Conservation (phyloP, 768 basidiomycete genomes). For the Termitomyces sp. region DNA sequence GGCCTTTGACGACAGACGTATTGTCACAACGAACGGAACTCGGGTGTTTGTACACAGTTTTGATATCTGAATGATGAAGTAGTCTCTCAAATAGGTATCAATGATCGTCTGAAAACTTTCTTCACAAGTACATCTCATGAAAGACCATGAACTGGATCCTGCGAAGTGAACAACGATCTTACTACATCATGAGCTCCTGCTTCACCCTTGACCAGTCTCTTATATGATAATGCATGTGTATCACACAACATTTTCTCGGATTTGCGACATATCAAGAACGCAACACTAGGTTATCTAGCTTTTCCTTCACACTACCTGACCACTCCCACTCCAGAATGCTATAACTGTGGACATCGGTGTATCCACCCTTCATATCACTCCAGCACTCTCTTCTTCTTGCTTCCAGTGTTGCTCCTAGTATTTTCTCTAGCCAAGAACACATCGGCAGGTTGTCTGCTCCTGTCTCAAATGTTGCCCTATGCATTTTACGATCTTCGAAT, state of each 20-base stretch:
- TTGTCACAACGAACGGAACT: slow-evolving; percentile 43
- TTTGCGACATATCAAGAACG: neutral
- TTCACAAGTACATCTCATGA: neutral
- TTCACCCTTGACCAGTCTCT: neutral
- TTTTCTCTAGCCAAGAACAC: slow-evolving; percentile 39
- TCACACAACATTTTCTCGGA: neutral
- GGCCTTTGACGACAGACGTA: slow-evolving; percentile 70
- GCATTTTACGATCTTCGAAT: slow-evolving; percentile 36
- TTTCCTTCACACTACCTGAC: slow-evolving; percentile 25
- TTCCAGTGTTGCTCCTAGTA: slow-evolving; percentile 33
- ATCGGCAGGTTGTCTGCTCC: slow-evolving; percentile 35
- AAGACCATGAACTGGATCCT: neutral
- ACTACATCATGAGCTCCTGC: neutral
- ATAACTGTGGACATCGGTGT: slow-evolving; percentile 33
- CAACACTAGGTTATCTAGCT: slow-evolving; percentile 19
- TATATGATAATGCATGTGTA: neutral
- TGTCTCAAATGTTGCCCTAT: slow-evolving; percentile 37
- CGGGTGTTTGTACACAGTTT: slow-evolving; percentile 49
- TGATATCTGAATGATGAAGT: slow-evolving; percentile 43
- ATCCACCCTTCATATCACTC: slow-evolving; percentile 28
- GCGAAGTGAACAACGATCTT: neutral
- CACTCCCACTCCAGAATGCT: slow-evolving; percentile 39
- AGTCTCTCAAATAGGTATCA: neutral
- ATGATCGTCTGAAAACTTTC: neutral
- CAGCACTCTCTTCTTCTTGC: slow-evolving; percentile 33